Percentiles rank a stretch among this genome's conserved stretches.
phyloP scores from a whole-genome alignment of 768 basidiomycete species.

The Grammothele lineata region DNA sequence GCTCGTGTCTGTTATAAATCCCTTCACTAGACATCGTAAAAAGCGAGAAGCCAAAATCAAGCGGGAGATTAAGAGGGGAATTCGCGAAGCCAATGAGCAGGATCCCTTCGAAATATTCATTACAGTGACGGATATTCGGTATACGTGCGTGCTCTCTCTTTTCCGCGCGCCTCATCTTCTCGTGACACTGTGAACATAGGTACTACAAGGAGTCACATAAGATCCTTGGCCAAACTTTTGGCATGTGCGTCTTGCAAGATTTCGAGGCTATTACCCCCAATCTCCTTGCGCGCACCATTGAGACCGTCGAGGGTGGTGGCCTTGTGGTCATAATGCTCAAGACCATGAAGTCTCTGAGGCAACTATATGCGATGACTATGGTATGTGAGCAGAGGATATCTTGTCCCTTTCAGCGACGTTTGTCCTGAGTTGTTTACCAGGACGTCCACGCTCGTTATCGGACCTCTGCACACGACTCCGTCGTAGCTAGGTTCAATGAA shows the following conservation, averaged over 20 bases:
- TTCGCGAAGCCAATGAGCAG: conserved; percentile 92
- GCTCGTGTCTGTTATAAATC: no score
- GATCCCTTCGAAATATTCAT: conserved; percentile 98
- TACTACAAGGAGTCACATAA: conserved; percentile 98
- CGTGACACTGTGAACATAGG: conserved; percentile 22
- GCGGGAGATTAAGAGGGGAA: conserved; percentile 90
- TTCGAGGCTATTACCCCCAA: conserved; percentile 99
- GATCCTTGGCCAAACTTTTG: conserved; percentile 95
- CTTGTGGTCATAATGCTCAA: conserved; percentile 85
- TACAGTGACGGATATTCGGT: conserved; percentile 97
- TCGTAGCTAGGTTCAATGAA: conserved; percentile 96
- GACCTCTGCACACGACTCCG: conserved; percentile 84
- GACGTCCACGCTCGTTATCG: conserved; percentile 95
- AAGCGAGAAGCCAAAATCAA: conserved; percentile 97
- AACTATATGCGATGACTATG: conserved; percentile 90
- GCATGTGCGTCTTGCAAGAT: conserved; percentile 95
- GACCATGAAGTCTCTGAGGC: conserved; percentile 90
- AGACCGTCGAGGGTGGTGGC: conserved; percentile 96
- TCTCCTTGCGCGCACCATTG: conserved; percentile 91
- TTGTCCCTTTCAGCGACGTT: background rate
- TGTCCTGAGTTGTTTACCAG: conserved; percentile 25
- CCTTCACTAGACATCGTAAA: conserved; percentile 66
- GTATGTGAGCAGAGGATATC: conserved; percentile 32
- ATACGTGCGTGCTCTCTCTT: conserved; percentile 59
- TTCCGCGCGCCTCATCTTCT: background rate